phyloP scores from a whole-genome alignment of 1,139 yeast genomes.

The Geotrichum aggregatum region DNA sequence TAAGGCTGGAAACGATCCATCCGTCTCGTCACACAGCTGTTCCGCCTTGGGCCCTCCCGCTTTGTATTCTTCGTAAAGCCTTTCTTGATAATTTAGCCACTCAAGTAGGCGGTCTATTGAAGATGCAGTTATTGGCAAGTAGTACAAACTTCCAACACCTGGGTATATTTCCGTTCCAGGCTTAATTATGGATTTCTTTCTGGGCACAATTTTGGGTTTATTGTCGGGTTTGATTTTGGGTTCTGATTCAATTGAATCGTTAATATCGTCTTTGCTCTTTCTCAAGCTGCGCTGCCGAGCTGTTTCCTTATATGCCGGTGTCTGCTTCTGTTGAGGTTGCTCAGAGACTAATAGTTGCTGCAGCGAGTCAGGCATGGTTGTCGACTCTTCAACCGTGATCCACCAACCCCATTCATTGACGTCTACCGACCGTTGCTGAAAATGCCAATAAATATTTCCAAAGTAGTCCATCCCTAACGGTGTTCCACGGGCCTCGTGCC shows the following conservation, averaged over 20 bases:
- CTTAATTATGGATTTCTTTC: too few species aligned
- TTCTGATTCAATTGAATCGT: neutral
- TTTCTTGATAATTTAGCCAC: constrained; percentile 17
- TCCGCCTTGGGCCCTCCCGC: constrained; percentile 6
- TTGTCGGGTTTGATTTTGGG: too few species aligned
- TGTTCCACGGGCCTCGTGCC: constrained; percentile 34
- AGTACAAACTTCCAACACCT: constrained; percentile 14
- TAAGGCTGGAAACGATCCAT: neutral
- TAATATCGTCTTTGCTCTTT: neutral
- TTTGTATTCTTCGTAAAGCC: constrained; percentile 1
- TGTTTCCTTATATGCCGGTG: too few species aligned
- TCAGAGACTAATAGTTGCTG: constrained; percentile 3
- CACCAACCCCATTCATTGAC: constrained; percentile 21
- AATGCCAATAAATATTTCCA: constrained; percentile 40
- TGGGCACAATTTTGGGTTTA: too few species aligned
- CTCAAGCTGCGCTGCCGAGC: neutral
- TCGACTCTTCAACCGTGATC: constrained; percentile 17
- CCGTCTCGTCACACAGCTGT: constrained; percentile 4
- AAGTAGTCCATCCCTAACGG: constrained; percentile 37
- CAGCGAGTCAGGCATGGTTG: constrained; percentile 13
- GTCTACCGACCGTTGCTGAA: constrained; percentile 37
- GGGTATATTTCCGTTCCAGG: neutral
- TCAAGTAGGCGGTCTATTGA: neutral
- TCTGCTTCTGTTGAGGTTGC: too few species aligned
- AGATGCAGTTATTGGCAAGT: constrained; percentile 3